These are phyloP conservation scores for Hirschfeldia incana DNA, from an alignment of 345 rosid species.

Conservation along the genomic window DNA sequence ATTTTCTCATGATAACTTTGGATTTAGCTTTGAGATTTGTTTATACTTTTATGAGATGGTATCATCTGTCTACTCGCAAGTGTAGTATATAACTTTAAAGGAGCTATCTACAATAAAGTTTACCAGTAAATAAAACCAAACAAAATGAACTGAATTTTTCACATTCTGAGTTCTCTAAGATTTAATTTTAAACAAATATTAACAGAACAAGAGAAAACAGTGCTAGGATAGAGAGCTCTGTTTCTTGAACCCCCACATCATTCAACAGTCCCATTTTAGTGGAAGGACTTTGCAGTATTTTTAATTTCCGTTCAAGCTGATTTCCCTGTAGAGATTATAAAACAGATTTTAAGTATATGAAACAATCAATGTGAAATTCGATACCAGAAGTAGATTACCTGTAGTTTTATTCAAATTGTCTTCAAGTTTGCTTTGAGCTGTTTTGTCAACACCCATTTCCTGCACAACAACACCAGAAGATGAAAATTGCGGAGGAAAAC, in stretches of 20 bases:
- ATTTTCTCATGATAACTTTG: too few relatives aligned
- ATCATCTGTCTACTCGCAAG: too few relatives aligned
- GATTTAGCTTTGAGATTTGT: too few relatives aligned
- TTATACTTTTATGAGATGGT: too few relatives aligned
- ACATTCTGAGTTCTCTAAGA: background rate
- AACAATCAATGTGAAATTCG: background rate
- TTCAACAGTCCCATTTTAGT: constrained; percentile 57
- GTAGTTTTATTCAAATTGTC: too few relatives aligned
- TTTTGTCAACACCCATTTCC: too few relatives aligned
- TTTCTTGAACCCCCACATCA: constrained; percentile 61
- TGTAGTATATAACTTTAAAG: too few relatives aligned
- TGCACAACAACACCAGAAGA: background rate
- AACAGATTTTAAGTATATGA: background rate
- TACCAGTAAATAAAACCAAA: background rate
- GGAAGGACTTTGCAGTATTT: constrained; percentile 68
- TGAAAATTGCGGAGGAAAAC: background rate
- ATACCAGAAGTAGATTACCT: too few relatives aligned
- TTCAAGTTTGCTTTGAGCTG: too few relatives aligned
- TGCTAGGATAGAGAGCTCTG: constrained; percentile 35
- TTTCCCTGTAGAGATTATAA: constrained; percentile 53
- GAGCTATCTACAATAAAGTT: too few relatives aligned
- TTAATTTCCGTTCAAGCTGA: constrained; percentile 76
- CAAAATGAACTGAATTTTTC: background rate
- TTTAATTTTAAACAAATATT: background rate
- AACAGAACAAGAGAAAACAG: background rate